Evolutionary conservation across 352 stramenopile species (phyloP), one percentile per base, ranked within the genome.

Genomic region (Elongisporangium prolatum): DNA sequence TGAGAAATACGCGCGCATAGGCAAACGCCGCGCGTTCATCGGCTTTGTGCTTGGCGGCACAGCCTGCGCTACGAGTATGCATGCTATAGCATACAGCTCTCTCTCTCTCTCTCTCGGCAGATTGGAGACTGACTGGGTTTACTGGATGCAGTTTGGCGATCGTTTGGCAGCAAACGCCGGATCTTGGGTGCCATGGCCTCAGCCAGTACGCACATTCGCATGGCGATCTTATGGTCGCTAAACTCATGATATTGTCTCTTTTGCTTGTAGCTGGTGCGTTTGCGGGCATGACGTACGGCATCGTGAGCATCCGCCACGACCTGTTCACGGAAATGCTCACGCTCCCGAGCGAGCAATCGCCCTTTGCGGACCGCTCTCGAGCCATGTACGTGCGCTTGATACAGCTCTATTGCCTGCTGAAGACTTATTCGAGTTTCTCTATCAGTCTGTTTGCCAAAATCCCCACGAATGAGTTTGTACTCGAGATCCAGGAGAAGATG

Each of bases 321-420:
- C 64, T 91, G 38, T 89, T 93, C 48, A 68, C 74, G 37, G 80
- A 93, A 55, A 67, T 93, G 4, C 65, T 93, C 47, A 75, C 75
- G 57, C 62, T 93, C 16, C 80, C 84, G 16, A 63, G 69, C 9
- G 80, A 91, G 4, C 71, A 83, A 50, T 93, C 84, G 13, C 79
- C 75, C 4, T 91, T 93, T 62, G 80, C 84, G 0, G 54, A 49
- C 40, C 67, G 66, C n/a, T 72, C 77, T 2, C 74, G 77, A 22
- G 58, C 61, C 58, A 79, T 88, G 80, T 86, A 64, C 59, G 70
- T 37, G 8, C 52, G 14, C 16, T 14, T 55, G 50, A 18, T n/a
- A n/a, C n/a, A n/a, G n/a, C n/a, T n/a, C 22, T 49, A 22, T 54
- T 34, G 2, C 17, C 6, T 11, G 44, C 48, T 50, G 51, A n/a